Evolutionary conservation across 2,329 filamentous ascomycete genomes (phyloP).

Genomic region (Plectosphaerella plurivora): DNA sequence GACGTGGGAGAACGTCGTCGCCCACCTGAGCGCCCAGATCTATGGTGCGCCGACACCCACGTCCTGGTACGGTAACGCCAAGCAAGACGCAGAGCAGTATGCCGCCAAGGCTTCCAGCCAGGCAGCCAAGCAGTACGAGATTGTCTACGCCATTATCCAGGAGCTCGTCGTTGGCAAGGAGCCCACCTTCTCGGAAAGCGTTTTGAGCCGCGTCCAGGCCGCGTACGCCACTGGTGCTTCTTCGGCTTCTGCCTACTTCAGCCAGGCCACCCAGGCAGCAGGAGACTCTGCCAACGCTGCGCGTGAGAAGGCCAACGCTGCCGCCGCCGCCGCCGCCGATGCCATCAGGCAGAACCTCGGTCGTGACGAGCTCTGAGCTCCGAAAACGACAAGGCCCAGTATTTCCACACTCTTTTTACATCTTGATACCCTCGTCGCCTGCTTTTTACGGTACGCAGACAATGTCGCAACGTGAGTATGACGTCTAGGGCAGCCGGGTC

Average conservation of each 20-base stretch:
- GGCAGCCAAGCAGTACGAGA: constrained; percentile 61
- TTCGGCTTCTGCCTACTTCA: constrained; percentile 41
- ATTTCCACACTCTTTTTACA: constrained; percentile 6
- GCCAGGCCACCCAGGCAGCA: constrained; percentile 22
- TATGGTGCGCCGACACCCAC: constrained; percentile 63
- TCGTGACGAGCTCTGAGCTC: constrained; percentile 1
- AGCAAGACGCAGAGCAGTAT: constrained; percentile 48
- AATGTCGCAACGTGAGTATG: neutral
- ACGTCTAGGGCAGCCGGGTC: neutral
- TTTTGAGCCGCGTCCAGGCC: constrained; percentile 65
- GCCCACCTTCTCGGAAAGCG: constrained; percentile 75
- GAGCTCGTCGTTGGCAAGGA: constrained; percentile 76
- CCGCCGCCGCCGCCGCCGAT: neutral
- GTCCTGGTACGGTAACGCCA: constrained; percentile 48
- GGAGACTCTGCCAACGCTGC: neutral
- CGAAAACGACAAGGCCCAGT: neutral
- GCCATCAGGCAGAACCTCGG: neutral
- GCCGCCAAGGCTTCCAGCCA: constrained; percentile 58
- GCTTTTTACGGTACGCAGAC: neutral
- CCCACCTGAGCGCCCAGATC: constrained; percentile 62
- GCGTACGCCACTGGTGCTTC: constrained; percentile 66
- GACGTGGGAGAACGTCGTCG: constrained; percentile 41
- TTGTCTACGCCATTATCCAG: constrained; percentile 67
- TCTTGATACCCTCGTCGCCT: constrained; percentile 10
- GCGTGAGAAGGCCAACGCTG: neutral